Base-by-base conservation (phyloP, 2,329 filamentous ascomycete genomes). In the Lomentospora prolificans region DNA sequence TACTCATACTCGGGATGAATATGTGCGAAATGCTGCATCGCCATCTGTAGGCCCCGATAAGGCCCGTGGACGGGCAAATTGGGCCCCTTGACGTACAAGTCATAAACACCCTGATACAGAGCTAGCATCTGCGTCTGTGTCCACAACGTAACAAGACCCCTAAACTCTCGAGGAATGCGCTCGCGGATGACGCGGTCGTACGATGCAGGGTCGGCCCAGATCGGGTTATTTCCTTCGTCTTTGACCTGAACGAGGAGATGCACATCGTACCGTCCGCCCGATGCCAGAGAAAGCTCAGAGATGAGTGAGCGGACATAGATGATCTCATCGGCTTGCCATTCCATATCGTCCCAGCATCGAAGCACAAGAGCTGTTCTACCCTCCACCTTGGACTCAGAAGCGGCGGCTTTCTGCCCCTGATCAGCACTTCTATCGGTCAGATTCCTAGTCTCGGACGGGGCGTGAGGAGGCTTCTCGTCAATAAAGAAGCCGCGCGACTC, bases 31-130 rank as follows among this genome's bases (percentile, higher is more conserved):
- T 92, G 88, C 65, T 96, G 91, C 74, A 97, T 85, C 0, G 91
- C 90, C 89, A 97, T 95, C 64, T 90, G 90, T 8, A 94, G 82
- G 55, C 89, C 91, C 54, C 94, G 87, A 71, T 97, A 97, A 7
- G 95, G 90, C 17, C 91, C 91, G 67, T 97, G 91, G 1, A 96
- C 84, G 1, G 89, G 87, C 56, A 95, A 77, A 53, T 87, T 77
- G 1, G 79, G 79, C 0, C 81, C 82, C 14, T 79, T 76, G 46
- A 74, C 72, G 69, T 84, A 90, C 50, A 87, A 82, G 60, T 95
- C 89, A 64, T 89, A 85, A 25, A 96, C 84, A 51, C 87, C 89
- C 54, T 94, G 87, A 70, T 97, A 99, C 63, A 95, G 79, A 57
- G 90, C 81, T 55, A 86, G 78, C 90, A 97, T 96, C 70, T 96